These are phyloP conservation scores for Aspergillus tamarii DNA, from an alignment of 2,329 filamentous ascomycete genomes.

Conservation along the genomic window DNA sequence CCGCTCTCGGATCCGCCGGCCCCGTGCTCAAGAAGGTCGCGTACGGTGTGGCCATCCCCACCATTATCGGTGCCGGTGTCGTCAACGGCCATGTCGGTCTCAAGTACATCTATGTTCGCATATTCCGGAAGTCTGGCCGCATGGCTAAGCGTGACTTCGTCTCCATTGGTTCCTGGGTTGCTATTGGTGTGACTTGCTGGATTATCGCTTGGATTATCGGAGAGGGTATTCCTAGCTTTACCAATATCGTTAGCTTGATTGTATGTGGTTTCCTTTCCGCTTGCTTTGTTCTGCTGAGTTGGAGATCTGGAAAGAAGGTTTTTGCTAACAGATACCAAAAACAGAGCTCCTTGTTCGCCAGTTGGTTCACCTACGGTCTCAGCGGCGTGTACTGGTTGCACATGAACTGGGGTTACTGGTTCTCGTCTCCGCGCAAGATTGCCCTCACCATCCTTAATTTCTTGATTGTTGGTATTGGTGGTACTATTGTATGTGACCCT, in stretches of 20 bases:
- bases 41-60: constrained; percentile 69
- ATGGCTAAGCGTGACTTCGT: constrained; percentile 53
- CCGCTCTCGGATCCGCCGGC: constrained; percentile 67
- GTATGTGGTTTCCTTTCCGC: constrained; percentile 13
- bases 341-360: constrained; percentile 60
- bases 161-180: constrained; percentile 62
- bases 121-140: constrained; percentile 62
- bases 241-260: constrained; percentile 65
- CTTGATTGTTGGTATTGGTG: constrained; percentile 42
- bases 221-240: constrained; percentile 70
- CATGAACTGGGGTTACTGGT: constrained; percentile 49
- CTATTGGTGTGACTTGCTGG: constrained; percentile 60
- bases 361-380: constrained; percentile 64
- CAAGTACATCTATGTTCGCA: constrained; percentile 67
- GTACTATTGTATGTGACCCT: constrained; percentile 26
- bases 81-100: constrained; percentile 69
- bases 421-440: constrained; percentile 49
- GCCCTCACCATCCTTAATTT: constrained; percentile 49
- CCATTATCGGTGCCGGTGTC: constrained; percentile 71
- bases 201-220: constrained; percentile 67
- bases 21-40: constrained; percentile 63
- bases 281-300: too few species aligned
- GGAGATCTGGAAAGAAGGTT: neutral
- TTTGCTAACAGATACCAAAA: constrained; percentile 23
- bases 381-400: constrained; percentile 52